Evolutionary conservation across 1,284 basidiomycete genomes (phyloP), one percentile per base, ranked within the genome.

Genomic region (Coriolopsis trogii): DNA sequence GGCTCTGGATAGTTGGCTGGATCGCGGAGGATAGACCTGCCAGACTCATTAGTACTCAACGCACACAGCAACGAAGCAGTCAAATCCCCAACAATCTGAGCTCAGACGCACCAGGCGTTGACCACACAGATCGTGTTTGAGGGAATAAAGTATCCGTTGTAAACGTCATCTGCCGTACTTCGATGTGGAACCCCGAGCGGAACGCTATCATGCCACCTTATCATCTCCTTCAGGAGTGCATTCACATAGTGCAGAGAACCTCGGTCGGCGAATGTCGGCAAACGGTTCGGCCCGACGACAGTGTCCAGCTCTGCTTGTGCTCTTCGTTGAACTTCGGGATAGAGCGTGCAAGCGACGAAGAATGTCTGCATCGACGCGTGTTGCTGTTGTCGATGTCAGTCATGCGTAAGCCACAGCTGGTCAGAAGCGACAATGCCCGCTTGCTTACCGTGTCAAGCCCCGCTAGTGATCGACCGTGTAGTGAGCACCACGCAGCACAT

Each of bases 191-290:
- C 4, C 5, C 41, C 34, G 5, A 54, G 12, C 23, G 56, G 56
- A 1, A 56, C 42, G 6, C 49, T 52, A 12, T 67, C 60, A 2
- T 68, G 61, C 46, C 66, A 56, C 64, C 73, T 71, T 18, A 73
- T 38, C 3, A 62, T 58, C 49, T 75, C 73, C 29, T 66, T 64
- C 3, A 73, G 54, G 3, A 69, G 43, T 0, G 69, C 69, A 15
- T 65, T 51, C 25, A 72, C 49, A 46, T 71, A 73, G 0, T 68
- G 66, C 25, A 74, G 51, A 6, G 49, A 41, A 7, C 61, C 52
- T 41, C 73, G 62, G 24, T 63, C 62, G 63, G 61, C 61, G 43
- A 74, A 77, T 8, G 73, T 70, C 1, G 82, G 81, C 26, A 80
- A 63, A 21, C 80, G 69, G 21, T 74, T 68, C 2, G 53, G 53